These are phyloP conservation scores for Russula griseocarnosa DNA, from an alignment of 768 basidiomycete species.

Conservation along the genomic window DNA sequence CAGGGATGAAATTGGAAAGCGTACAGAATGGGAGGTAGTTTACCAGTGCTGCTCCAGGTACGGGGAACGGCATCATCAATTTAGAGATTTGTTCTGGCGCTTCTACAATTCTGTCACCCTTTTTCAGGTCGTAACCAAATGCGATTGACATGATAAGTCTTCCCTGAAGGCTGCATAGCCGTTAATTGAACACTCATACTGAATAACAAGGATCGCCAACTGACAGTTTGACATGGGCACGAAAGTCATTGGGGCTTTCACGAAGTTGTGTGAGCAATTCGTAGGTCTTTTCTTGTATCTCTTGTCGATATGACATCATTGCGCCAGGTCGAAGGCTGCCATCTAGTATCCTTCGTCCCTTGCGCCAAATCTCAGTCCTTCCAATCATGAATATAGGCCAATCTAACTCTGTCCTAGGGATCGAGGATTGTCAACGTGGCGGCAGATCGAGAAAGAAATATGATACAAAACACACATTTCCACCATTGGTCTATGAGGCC, in stretches of 20 bases:
- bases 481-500: slow-evolving; percentile 3
- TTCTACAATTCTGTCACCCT: neutral
- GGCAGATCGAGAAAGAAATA: neutral
- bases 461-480: neutral
- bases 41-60: slow-evolving; percentile 13
- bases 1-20: neutral
- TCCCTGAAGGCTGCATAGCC: neutral
- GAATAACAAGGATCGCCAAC: no score
- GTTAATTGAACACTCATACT: neutral
- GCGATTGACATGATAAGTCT: slow-evolving; percentile 5
- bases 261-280: neutral
- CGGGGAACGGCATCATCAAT: neutral
- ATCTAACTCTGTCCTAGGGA: neutral
- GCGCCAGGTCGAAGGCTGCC: neutral
- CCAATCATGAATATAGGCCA: neutral
- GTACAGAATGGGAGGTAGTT: slow-evolving; percentile 22
- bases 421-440: neutral
- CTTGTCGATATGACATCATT: neutral
- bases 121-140: slow-evolving; percentile 13
- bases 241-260: slow-evolving; percentile 3
- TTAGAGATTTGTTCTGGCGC: neutral
- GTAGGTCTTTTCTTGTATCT: neutral
- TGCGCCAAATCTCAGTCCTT: neutral
- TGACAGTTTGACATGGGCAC: neutral
- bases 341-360: neutral